These are phyloP conservation scores for Thermoascus crustaceus DNA, from an alignment of 2,329 filamentous ascomycete genomes.

Conservation along the genomic window DNA sequence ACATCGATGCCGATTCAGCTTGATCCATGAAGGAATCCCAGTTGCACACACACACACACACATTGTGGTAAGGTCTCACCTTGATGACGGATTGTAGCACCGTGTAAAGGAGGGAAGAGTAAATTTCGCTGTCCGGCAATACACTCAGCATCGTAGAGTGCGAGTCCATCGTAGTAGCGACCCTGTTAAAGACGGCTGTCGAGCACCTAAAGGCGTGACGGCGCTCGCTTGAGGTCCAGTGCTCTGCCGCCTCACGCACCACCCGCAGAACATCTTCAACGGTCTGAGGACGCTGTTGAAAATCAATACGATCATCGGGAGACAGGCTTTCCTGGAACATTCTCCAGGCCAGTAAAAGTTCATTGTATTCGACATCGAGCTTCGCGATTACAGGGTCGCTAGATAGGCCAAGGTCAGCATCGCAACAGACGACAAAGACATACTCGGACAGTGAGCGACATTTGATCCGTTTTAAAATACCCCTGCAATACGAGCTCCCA, in stretches of 20 bases:
- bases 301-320: constrained; percentile 19
- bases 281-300: constrained; percentile 21
- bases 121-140: constrained; percentile 21
- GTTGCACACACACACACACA: neutral
- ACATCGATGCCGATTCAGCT: constrained; percentile 1
- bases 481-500: no score
- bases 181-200: constrained; percentile 19
- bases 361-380: constrained; percentile 32
- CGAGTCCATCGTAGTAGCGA: constrained; percentile 20
- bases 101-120: constrained; percentile 26
- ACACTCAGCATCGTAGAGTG: constrained; percentile 20
- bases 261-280: constrained; percentile 21
- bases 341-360: constrained; percentile 30
- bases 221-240: constrained; percentile 21
- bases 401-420: neutral
- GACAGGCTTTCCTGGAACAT: constrained; percentile 23
- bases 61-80: constrained; percentile 15
- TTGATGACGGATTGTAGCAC: constrained; percentile 30
- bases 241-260: constrained; percentile 19
- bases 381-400: constrained; percentile 24
- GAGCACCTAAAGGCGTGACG: constrained; percentile 19
- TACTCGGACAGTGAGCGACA: neutral
- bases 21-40: neutral
- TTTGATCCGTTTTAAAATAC: no score
- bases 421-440: neutral